These are phyloP conservation scores for Venturiaceae sp. DNA, from an alignment of 2,329 filamentous ascomycete genomes.

Conservation along the genomic window DNA sequence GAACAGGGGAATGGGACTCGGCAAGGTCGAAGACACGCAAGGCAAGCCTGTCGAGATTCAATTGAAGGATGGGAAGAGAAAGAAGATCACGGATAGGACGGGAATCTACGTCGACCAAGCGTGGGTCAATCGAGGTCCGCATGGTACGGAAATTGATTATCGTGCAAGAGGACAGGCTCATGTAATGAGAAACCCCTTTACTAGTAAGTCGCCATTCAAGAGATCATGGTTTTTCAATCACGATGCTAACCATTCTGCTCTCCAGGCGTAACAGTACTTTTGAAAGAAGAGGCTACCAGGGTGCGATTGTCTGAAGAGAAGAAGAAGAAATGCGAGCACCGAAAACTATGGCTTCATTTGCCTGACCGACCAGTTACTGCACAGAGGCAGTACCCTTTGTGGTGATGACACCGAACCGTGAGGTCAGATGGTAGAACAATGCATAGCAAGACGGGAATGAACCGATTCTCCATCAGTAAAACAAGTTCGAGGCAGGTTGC, in stretches of 20 bases:
- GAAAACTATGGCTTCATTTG: constrained; percentile 77
- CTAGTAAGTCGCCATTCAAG: constrained; percentile 48
- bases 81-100: constrained; percentile 64
- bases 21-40: constrained; percentile 16
- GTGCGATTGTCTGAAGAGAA: constrained; percentile 72
- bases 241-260: constrained; percentile 6
- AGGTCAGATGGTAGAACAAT: no score
- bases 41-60: constrained; percentile 48
- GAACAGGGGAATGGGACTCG: constrained; percentile 73
- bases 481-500: no score
- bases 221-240: neutral
- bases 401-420: no score
- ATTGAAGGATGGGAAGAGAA: constrained; percentile 64
- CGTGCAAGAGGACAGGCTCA: constrained; percentile 67
- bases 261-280: constrained; percentile 61
- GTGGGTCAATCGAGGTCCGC: constrained; percentile 76
- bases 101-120: constrained; percentile 84
- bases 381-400: constrained; percentile 84
- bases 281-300: constrained; percentile 91
- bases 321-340: constrained; percentile 62
- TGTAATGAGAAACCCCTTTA: constrained; percentile 59
- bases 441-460: neutral
- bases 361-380: constrained; percentile 76
- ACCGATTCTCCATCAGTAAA: neutral
- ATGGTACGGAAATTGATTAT: constrained; percentile 52